A percentile compares a stretch with the other conserved stretches of the same genome.
These are phyloP conservation scores for Oryza nivara DNA, from an alignment of 176 grass and related monocot genomes.

Conservation along the genomic window DNA sequence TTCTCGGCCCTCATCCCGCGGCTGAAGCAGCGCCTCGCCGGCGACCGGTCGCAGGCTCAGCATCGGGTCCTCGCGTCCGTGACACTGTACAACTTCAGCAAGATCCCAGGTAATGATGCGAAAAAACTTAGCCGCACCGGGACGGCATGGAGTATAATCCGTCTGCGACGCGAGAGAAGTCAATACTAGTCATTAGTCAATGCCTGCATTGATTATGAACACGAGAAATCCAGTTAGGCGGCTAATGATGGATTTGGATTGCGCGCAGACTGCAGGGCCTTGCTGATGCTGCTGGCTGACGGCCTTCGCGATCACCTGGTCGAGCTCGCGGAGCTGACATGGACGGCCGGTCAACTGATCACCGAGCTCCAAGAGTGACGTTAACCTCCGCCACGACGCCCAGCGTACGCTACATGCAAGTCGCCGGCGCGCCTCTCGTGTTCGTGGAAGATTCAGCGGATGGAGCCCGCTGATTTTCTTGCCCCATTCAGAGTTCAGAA, in stretches of 20 bases:
- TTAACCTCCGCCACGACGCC: neutral
- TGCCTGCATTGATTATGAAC: neutral
- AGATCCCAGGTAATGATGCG: slow-evolving; percentile 47
- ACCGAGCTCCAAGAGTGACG: slow-evolving; percentile 35
- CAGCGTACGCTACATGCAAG: neutral
- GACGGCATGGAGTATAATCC: neutral
- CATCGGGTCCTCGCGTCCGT: slow-evolving; percentile 51
- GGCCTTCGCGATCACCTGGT: slow-evolving; percentile 43
- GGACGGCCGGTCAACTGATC: slow-evolving; percentile 50
- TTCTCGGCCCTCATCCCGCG: slow-evolving; percentile 60
- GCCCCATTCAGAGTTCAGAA: slow-evolving; percentile 20
- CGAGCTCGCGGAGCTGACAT: slow-evolving; percentile 37
- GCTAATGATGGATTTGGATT: slow-evolving; percentile 13
- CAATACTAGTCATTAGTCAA: neutral
- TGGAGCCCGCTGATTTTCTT: slow-evolving; percentile 29
- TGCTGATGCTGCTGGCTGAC: slow-evolving; percentile 47
- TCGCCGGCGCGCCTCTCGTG: neutral
- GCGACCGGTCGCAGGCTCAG: neutral
- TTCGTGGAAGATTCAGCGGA: slow-evolving; percentile 24
- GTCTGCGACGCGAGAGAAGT: neutral
- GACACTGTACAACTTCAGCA: slow-evolving; percentile 60
- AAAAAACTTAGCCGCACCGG: neutral
- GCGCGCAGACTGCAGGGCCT: slow-evolving; percentile 55
- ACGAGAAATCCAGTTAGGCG: neutral
- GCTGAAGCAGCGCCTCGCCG: slow-evolving; percentile 38